phyloP scores from a whole-genome alignment of 1,284 basidiomycete species.

The Takashimella tepidaria region DNA sequence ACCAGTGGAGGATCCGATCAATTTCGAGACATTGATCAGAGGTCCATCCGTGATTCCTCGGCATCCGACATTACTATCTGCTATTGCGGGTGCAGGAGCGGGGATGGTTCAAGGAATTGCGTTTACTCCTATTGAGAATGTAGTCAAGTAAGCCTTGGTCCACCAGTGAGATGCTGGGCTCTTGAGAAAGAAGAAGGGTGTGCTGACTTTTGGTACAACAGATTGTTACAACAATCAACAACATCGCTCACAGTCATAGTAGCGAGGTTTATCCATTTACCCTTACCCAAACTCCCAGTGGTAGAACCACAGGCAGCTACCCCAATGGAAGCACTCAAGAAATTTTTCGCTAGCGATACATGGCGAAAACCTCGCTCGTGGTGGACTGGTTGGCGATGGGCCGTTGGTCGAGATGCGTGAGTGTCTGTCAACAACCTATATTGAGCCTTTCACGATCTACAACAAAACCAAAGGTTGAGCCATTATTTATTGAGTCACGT shows the following conservation, averaged over 20 bases:
- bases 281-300: slow-evolving; percentile 19
- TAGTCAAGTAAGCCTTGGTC: slow-evolving; percentile 42
- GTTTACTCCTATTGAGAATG: slow-evolving; percentile 47
- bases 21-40: slow-evolving; percentile 34
- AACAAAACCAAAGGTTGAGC: too few relatives aligned
- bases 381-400: slow-evolving; percentile 46
- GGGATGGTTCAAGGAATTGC: slow-evolving; percentile 43
- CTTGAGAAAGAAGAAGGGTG: too few relatives aligned
- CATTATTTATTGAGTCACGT: background rate
- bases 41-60: slow-evolving; percentile 38
- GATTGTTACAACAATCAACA: slow-evolving; percentile 31
- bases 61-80: slow-evolving; percentile 44
- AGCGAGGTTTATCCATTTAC: slow-evolving; percentile 21
- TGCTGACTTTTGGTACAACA: slow-evolving; percentile 3
- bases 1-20: slow-evolving; percentile 36
- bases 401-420: slow-evolving; percentile 39
- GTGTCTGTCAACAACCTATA: too few relatives aligned
- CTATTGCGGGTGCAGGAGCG: slow-evolving; percentile 41
- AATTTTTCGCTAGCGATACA: slow-evolving; percentile 30
- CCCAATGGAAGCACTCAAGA: slow-evolving; percentile 31
- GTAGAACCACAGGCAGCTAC: slow-evolving; percentile 18
- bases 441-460: too few relatives aligned
- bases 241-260: slow-evolving; percentile 20
- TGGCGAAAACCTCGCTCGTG: slow-evolving; percentile 37
- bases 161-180: too few relatives aligned